phyloP scores from a whole-genome alignment of 2,329 filamentous ascomycete species.

The Aspergillus floridensis region DNA sequence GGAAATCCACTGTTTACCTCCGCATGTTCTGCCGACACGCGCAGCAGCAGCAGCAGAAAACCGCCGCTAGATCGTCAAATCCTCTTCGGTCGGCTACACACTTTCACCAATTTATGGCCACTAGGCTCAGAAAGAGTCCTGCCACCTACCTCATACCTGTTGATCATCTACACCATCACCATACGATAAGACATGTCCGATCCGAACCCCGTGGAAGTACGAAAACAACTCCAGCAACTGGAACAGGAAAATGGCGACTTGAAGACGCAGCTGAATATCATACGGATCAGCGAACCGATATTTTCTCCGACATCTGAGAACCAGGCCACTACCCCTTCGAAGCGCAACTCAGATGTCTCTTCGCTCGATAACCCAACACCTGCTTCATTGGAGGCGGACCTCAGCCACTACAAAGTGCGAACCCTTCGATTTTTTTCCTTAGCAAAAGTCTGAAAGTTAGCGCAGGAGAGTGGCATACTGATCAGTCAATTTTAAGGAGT shows the following conservation, averaged over 20 bases:
- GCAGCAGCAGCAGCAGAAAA: background rate
- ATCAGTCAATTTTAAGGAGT: conserved; percentile 53
- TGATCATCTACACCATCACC: too few relatives aligned
- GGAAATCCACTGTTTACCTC: conserved; percentile 19
- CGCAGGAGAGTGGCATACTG: background rate
- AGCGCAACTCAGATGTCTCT: conserved; percentile 71
- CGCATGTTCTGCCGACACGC: conserved; percentile 14
- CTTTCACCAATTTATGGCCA: conserved; percentile 12
- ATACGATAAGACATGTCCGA: conserved; percentile 19
- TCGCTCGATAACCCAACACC: conserved; percentile 68
- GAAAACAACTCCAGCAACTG: conserved; percentile 48
- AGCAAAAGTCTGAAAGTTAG: background rate
- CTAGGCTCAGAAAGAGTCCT: background rate
- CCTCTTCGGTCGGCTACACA: background rate
- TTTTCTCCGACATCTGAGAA: conserved; percentile 44
- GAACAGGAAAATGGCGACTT: conserved; percentile 48
- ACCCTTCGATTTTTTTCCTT: background rate
- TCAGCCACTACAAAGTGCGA: conserved; percentile 75
- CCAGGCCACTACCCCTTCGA: conserved; percentile 35
- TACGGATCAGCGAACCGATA: conserved; percentile 74
- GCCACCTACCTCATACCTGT: background rate
- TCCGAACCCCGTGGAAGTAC: conserved; percentile 21
- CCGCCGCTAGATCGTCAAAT: background rate
- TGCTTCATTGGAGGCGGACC: conserved; percentile 74
- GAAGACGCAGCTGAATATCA: conserved; percentile 59